Evolutionary conservation across 2,329 filamentous ascomycete species (phyloP).

Genomic region (Trichoderma atrobrunneum): DNA sequence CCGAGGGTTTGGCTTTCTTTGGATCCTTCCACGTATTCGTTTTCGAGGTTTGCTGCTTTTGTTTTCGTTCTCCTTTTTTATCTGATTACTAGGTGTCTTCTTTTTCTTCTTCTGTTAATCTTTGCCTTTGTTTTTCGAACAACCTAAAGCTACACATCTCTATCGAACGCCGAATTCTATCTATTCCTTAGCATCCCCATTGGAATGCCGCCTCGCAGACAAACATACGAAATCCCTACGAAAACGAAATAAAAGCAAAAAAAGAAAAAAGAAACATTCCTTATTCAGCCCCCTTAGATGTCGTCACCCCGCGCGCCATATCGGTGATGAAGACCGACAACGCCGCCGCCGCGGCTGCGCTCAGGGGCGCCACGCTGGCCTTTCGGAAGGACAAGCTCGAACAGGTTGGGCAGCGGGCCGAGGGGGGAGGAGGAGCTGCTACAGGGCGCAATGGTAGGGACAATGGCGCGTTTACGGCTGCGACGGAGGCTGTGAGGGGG

Average conservation of each 20-base stretch:
- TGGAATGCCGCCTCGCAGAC: not conserved
- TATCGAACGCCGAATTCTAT: not conserved
- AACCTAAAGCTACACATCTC: not conserved
- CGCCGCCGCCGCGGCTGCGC: constrained; percentile 44
- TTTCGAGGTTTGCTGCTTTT: not conserved
- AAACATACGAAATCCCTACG: not conserved
- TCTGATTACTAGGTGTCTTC: not conserved
- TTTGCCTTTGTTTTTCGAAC: not conserved
- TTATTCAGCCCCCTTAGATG: constrained; percentile 20
- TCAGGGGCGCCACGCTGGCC: constrained; percentile 55
- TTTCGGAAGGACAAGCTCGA: constrained; percentile 39
- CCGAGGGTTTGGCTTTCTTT: not conserved
- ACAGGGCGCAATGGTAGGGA: constrained; percentile 16
- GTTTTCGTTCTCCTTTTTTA: not conserved
- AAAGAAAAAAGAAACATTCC: not conserved
- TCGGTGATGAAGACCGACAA: constrained; percentile 37
- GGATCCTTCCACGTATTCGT: constrained; percentile 13
- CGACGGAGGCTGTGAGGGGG: constrained; percentile 37
- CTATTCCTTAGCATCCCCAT: not conserved
- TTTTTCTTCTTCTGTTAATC: constrained; percentile 3
- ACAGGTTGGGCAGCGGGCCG: constrained; percentile 17
- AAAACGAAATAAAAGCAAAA: not conserved
- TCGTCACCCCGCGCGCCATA: constrained; percentile 16
- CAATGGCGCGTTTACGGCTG: constrained; percentile 46
- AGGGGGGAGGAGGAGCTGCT: not conserved